Conservation (phyloP, 495 filamentous ascomycete species). For the Cladorrhinum samala region DNA sequence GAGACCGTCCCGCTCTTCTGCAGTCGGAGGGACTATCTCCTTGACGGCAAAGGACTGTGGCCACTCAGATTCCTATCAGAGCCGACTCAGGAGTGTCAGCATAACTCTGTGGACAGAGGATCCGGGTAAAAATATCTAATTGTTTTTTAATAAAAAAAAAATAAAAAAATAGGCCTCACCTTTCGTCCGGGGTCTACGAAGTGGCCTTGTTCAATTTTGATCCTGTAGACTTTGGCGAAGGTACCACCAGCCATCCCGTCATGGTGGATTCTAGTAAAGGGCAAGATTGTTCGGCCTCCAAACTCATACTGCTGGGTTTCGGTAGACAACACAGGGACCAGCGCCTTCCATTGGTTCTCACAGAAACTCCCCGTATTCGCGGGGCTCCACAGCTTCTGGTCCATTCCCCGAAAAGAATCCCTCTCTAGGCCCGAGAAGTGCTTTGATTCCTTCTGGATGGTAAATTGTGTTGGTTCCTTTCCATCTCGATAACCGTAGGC, state of each 20-base stretch:
- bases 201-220: slow-evolving; percentile 10
- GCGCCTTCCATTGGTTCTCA: slow-evolving; percentile 11
- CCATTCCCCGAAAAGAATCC: neutral
- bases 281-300: neutral
- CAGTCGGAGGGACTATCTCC: slow-evolving; percentile 6
- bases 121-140: too few species aligned
- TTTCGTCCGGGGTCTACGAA: slow-evolving; percentile 4
- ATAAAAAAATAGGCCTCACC: neutral
- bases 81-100: too few species aligned
- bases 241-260: slow-evolving; percentile 2
- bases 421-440: neutral
- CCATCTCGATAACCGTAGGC: neutral
- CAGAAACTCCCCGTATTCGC: neutral
- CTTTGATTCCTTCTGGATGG: neutral
- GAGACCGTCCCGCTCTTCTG: neutral
- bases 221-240: slow-evolving; percentile 14
- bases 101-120: too few species aligned
- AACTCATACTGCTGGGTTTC: slow-evolving; percentile 1
- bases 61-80: slow-evolving; percentile 4
- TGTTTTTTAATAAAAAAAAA: neutral
- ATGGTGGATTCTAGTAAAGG: neutral
- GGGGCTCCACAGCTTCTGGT: neutral
- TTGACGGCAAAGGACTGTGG: slow-evolving; percentile 11
- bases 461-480: neutral
- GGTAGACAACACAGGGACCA: slow-evolving; percentile 10